phyloP scores from a whole-genome alignment of 306 rosid species.

The Hippophae tibetana region DNA sequence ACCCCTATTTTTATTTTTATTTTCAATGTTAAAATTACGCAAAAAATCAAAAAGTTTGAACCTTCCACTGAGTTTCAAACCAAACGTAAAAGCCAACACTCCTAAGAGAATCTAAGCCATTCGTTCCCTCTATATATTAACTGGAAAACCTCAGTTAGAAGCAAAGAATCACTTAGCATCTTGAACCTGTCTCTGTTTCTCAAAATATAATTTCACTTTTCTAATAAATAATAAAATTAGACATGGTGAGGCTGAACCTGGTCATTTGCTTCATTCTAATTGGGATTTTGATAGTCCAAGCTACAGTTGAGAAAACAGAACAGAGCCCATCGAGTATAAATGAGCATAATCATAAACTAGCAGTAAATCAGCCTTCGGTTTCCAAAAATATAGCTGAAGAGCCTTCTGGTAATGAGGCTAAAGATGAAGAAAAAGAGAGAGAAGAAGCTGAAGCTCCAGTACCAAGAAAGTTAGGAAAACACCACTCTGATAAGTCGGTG shows the following conservation, averaged over 20 bases:
- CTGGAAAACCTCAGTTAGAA: constrained; percentile 1
- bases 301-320: constrained; percentile 24
- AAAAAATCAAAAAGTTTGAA: constrained; percentile 6
- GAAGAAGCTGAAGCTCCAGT: constrained; percentile 43
- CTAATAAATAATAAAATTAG: constrained; percentile 6
- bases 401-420: constrained; percentile 17
- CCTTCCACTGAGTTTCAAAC: constrained; percentile 23
- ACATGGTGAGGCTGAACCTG: constrained; percentile 38
- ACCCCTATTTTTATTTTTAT: too few species aligned
- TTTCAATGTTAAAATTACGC: too few species aligned
- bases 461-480: constrained; percentile 38
- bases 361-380: constrained; percentile 18
- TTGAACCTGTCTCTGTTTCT: not conserved
- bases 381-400: constrained; percentile 17
- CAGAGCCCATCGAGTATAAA: constrained; percentile 21
- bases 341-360: constrained; percentile 4
- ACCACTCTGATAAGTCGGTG: constrained; percentile 49
- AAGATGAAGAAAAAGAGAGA: constrained; percentile 26
- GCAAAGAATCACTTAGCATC: constrained; percentile 8
- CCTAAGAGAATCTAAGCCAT: constrained; percentile 16
- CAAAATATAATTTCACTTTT: not conserved
- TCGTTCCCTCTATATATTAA: constrained; percentile 18
- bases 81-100: constrained; percentile 13
- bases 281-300: constrained; percentile 34
- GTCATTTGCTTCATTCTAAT: constrained; percentile 26